Conservation (phyloP, 108 stramenopile species). For the Cylindrotheca fusiformis region DNA sequence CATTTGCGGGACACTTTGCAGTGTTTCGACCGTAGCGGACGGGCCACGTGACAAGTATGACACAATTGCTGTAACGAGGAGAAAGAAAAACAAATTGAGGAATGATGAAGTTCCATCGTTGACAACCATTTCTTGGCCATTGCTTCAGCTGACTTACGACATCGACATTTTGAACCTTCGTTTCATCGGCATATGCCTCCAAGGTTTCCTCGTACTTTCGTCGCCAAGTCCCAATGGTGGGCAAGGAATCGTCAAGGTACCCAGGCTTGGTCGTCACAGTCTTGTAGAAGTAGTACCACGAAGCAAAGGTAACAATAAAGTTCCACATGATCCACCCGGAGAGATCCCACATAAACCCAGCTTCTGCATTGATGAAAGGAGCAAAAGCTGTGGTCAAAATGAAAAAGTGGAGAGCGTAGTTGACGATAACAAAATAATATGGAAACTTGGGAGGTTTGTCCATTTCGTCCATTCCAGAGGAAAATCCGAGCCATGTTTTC, state of each 20-base stretch:
- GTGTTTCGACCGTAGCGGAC: slow-evolving; percentile 94
- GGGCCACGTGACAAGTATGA: slow-evolving; percentile 92
- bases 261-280: slow-evolving; percentile 77
- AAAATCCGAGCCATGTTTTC: slow-evolving; percentile 78
- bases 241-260: slow-evolving; percentile 25
- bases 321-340: slow-evolving; percentile 53
- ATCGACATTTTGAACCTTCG: not conserved
- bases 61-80: slow-evolving; percentile 62
- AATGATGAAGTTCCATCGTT: too few relatives aligned
- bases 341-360: slow-evolving; percentile 60
- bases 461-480: slow-evolving; percentile 42
- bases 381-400: slow-evolving; percentile 52
- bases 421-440: slow-evolving; percentile 61
- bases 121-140: too few relatives aligned
- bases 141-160: too few relatives aligned
- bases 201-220: slow-evolving; percentile 74
- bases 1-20: slow-evolving; percentile 86
- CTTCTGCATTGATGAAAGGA: slow-evolving; percentile 35
- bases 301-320: slow-evolving; percentile 35
- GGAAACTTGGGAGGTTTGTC: slow-evolving; percentile 70
- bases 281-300: slow-evolving; percentile 63
- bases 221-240: slow-evolving; percentile 51
- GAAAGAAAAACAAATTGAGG: slow-evolving; percentile 12
- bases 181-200: slow-evolving; percentile 59
- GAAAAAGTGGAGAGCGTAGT: slow-evolving; percentile 40